phyloP scores from a whole-genome alignment of 129 eudicot genomes.

The Daucus carota region DH1_v3.0 NC_030381.2:43878001-43878500 shows the following conservation, averaged over 20 bases:
- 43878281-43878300: constrained; percentile 67
- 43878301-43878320: constrained; percentile 57
- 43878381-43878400: not conserved
- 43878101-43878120: constrained; percentile 29
- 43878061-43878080: not conserved
- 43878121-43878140: constrained; percentile 79
- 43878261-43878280: constrained; percentile 73
- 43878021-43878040: not conserved
- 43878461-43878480: constrained; percentile 54
- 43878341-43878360: constrained; percentile 44
- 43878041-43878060: not conserved
- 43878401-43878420: not conserved
- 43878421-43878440: constrained; percentile 13
- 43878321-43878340: constrained; percentile 68
- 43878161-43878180: constrained; percentile 70
- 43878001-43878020: not conserved
- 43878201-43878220: constrained; percentile 53
- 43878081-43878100: not conserved
- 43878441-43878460: constrained; percentile 71
- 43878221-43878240: constrained; percentile 56
- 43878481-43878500: constrained; percentile 72
- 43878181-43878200: constrained; percentile 62
- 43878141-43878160: constrained; percentile 76
- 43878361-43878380: not conserved
- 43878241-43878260: constrained; percentile 65